Conservation (phyloP, 805 yeast genomes). For the Lipomyces anomalus region DNA sequence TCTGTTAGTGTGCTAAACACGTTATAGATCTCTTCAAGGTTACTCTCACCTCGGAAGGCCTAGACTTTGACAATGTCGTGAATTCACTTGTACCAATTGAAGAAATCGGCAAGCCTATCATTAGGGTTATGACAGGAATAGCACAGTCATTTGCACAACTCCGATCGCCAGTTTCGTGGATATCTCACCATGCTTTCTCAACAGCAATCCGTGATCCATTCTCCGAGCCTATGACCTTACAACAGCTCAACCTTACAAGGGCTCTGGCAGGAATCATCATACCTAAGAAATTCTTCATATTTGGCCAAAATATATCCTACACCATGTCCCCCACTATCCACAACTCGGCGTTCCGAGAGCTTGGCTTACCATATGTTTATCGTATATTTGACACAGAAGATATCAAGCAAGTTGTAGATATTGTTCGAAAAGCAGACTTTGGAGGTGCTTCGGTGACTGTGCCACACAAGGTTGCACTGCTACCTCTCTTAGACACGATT, state of each 20-base stretch:
- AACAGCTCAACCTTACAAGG: background rate
- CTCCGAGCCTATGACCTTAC: background rate
- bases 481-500: constrained; percentile 57
- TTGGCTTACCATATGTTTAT: constrained; percentile 74
- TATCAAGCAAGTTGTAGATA: constrained; percentile 44
- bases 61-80: background rate
- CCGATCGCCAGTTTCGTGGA: background rate
- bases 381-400: constrained; percentile 44
- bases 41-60: background rate
- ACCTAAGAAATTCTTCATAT: constrained; percentile 13
- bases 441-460: constrained; percentile 97
- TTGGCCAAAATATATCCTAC: constrained; percentile 41
- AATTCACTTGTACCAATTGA: background rate
- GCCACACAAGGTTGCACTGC: constrained; percentile 81
- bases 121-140: background rate
- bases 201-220: background rate
- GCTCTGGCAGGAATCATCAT: background rate
- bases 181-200: background rate
- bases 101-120: background rate
- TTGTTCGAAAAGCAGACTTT: constrained; percentile 37
- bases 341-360: constrained; percentile 64
- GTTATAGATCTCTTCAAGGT: background rate
- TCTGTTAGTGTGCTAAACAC: background rate
- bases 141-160: background rate
- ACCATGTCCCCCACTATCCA: constrained; percentile 88